Base-by-base conservation (phyloP, 2,329 filamentous ascomycete genomes). In the Colletotrichum chlorophyti region DNA sequence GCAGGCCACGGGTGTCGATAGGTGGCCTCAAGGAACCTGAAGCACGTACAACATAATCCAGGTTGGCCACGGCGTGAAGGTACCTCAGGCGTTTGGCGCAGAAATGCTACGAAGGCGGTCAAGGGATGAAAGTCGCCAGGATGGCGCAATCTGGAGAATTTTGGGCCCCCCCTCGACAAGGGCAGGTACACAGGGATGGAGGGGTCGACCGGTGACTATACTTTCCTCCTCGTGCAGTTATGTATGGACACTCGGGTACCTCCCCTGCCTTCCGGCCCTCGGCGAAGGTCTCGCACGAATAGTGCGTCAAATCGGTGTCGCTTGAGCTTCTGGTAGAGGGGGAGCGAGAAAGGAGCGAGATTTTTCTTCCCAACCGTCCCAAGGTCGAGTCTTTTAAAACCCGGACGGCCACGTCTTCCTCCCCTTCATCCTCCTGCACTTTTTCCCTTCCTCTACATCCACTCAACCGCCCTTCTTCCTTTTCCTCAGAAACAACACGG, bases 101-200 rank as follows among this genome's bases (percentile, higher is more conserved):
- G 42, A 59, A 42, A 34, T 45, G 55, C 14, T 38, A 51, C 34
- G 52, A 43, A 60, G 51, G 57, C 57, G 57, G 55, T 55, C 55
- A 59, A 54, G 50, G 42, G 42, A 37, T 34, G 35, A 26, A 55
- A 29, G 55, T 50, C 51, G 55, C 24, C 43, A 49, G 51, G 43
- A 60, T 60, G 57, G 57, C 45, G 57, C 57, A 60, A 60, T 60
- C 57, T 60, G 57, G 57, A 60, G 57, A 60, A 60, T 55, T 60
- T 34, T 45, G 57, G 57, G 37, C 26, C 51, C 38, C 57, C 43
- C 43, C 26, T 55, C 57, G 38, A 55, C 57, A 57, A n/a, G 57
- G 57, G 57, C 21, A 3, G 51, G 51, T 60, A 60, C 57, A 41
- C 49, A 10, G 29, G 31, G 32, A 60, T 60, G 51, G 57, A 57